These are phyloP conservation scores for Suhomyces bokatorum DNA, from an alignment of 1,139 yeast species.

Conservation along the genomic window DNA sequence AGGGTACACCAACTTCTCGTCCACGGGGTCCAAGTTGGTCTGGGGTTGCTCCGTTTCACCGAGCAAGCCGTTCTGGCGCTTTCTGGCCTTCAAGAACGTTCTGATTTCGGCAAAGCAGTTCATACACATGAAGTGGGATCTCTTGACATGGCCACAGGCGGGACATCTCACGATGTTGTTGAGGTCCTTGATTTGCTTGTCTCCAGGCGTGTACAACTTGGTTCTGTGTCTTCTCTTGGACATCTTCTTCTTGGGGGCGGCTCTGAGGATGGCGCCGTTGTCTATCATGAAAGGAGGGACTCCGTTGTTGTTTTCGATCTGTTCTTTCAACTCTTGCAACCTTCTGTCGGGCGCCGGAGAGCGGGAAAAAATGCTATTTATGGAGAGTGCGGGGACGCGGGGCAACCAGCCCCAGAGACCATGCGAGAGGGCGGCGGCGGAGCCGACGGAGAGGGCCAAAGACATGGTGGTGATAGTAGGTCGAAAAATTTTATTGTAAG, in stretches of 20 bases:
- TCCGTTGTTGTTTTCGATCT: constrained; percentile 28
- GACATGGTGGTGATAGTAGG: constrained; percentile 20
- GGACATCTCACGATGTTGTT: constrained; percentile 87
- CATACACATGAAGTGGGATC: constrained; percentile 91
- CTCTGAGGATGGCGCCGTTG: constrained; percentile 67
- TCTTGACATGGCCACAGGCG: constrained; percentile 88
- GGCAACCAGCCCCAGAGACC: constrained; percentile 24
- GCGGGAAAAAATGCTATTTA: constrained; percentile 10
- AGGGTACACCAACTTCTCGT: constrained; percentile 72
- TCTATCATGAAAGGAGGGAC: constrained; percentile 43
- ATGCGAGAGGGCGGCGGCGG: constrained; percentile 14
- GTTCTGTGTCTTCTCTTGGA: constrained; percentile 85
- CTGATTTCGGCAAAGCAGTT: constrained; percentile 84
- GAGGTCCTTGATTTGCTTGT: constrained; percentile 74
- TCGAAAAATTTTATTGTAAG: constrained; percentile 6
- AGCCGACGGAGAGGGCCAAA: constrained; percentile 24
- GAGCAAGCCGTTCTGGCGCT: constrained; percentile 26
- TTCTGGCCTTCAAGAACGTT: constrained; percentile 61
- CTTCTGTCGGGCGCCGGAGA: constrained; percentile 21
- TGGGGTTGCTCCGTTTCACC: constrained; percentile 40
- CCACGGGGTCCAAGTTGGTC: constrained; percentile 59
- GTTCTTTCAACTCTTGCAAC: constrained; percentile 34
- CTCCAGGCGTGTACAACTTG: constrained; percentile 78
- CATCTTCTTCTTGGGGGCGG: constrained; percentile 92
- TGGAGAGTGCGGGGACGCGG: constrained; percentile 24